phyloP scores from a whole-genome alignment of 139 green algal genomes.

The Coelastrella sp. region DNA sequence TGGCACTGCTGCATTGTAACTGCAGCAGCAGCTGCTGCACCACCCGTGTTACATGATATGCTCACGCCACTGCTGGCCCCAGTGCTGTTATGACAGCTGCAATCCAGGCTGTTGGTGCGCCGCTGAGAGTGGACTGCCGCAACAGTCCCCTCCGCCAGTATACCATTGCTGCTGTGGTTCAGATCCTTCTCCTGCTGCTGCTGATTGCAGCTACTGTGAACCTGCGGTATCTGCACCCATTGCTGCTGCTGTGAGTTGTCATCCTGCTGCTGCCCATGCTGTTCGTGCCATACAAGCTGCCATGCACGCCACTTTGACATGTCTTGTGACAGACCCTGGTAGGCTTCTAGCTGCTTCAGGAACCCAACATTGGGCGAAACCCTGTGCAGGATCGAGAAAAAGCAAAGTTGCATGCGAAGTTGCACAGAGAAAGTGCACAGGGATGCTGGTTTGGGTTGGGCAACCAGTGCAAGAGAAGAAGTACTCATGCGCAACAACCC shows the following conservation, averaged over 20 bases:
- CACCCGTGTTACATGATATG: background rate
- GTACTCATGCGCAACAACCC: too few relatives aligned
- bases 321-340: constrained; percentile 49
- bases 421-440: background rate
- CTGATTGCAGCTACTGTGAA: background rate
- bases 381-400: background rate
- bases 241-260: constrained; percentile 35
- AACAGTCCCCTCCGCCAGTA: background rate
- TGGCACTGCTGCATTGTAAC: background rate
- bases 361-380: constrained; percentile 58
- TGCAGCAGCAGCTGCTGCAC: background rate
- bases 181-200: constrained; percentile 28
- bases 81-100: background rate
- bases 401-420: background rate
- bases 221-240: background rate
- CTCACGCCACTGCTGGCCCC: background rate
- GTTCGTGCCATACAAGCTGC: constrained; percentile 31
- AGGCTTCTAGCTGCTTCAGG: constrained; percentile 56
- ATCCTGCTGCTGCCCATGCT: background rate
- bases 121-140: background rate
- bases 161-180: background rate
- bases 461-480: too few relatives aligned
- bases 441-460: too few relatives aligned
- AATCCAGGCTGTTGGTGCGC: background rate
- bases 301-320: constrained; percentile 35